Evolutionary conservation across 331 rosid genomes (phyloP), one percentile per base, ranked within the genome.

Genomic region (Malus hybrid): DNA sequence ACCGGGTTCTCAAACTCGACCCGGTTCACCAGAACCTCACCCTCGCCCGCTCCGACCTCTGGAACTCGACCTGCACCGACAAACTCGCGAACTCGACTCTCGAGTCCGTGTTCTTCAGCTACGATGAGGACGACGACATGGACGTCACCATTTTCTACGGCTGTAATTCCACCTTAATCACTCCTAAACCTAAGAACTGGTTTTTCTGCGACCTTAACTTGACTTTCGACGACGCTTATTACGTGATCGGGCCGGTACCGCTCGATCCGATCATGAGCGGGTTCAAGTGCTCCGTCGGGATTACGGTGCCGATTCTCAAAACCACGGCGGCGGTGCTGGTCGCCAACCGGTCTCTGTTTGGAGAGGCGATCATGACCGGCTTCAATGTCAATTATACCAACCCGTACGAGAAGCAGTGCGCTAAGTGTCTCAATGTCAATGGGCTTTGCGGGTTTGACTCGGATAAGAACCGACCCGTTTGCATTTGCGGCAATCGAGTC

Each of bases 1-100:
- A 85, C 82, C 79, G 88, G 58, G 81, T 88, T 64, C 80, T 85
- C 39, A 16, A 10, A 6, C 79, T 85, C 68, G 69, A 85, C 81
- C 48, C 65, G 5, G 30, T 13, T 6, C n/a, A 18, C 7, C 83
- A 5, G 3, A 64, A 77, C 6, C 76, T 90, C 39, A 72, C 72
- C 24, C 53, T 90, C 24, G 89, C 93, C 2, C 82, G 89, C 5
- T 34, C 42, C 10, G 91, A 90, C 85, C 96, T 90, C 68, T 88
- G 93, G 93, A 77, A 82, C 39, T 57, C 80, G 56, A 83, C 86
- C 2, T 90, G 96, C 72, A 84, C 87, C 0, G 2, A 9, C 1
- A 16, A 46, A 4, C 63, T 77, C 18, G 1, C 24, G 0, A 85
- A 83, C 83, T 69, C 96, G 5, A 74, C 82, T 16, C 55, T 83